phyloP scores from a whole-genome alignment of 192 early-diverging fungal species.

The Dissophora ornata region DNA sequence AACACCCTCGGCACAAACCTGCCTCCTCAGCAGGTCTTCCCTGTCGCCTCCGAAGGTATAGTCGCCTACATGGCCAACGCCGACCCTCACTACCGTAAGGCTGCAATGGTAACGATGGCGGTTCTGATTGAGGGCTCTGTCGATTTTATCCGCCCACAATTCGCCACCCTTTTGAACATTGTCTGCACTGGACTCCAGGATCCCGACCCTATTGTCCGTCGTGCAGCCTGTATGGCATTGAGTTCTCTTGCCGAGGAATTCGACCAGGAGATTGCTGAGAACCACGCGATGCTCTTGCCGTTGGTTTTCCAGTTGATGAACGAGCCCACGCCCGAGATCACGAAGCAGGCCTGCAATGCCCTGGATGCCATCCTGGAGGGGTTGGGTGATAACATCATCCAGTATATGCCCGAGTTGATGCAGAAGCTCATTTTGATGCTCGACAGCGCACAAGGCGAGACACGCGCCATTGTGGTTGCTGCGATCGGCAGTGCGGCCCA shows the following conservation, averaged over 20 bases:
- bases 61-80: constrained; percentile 82
- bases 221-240: constrained; percentile 91
- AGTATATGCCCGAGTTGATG: constrained; percentile 86
- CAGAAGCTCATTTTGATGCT: constrained; percentile 81
- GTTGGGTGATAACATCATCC: constrained; percentile 80
- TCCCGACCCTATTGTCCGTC: constrained; percentile 78
- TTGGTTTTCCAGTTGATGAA: constrained; percentile 86
- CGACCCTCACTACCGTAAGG: constrained; percentile 81
- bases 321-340: constrained; percentile 79
- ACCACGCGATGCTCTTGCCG: constrained; percentile 86
- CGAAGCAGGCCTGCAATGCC: constrained; percentile 84
- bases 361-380: constrained; percentile 90
- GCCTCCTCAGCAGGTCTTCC: constrained; percentile 90
- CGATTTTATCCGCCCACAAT: constrained; percentile 81
- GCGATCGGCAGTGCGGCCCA: constrained; percentile 94
- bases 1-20: constrained; percentile 84
- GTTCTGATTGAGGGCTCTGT: constrained; percentile 86
- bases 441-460: constrained; percentile 72
- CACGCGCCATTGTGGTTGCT: constrained; percentile 81
- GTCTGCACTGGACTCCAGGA: constrained; percentile 86
- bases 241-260: constrained; percentile 84
- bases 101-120: constrained; percentile 86
- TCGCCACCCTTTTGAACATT: constrained; percentile 79
- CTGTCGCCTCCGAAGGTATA: constrained; percentile 76
- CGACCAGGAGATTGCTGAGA: constrained; percentile 78